These are phyloP conservation scores for Candida chauliodis DNA, from an alignment of 805 yeast species.

Conservation along the genomic window DNA sequence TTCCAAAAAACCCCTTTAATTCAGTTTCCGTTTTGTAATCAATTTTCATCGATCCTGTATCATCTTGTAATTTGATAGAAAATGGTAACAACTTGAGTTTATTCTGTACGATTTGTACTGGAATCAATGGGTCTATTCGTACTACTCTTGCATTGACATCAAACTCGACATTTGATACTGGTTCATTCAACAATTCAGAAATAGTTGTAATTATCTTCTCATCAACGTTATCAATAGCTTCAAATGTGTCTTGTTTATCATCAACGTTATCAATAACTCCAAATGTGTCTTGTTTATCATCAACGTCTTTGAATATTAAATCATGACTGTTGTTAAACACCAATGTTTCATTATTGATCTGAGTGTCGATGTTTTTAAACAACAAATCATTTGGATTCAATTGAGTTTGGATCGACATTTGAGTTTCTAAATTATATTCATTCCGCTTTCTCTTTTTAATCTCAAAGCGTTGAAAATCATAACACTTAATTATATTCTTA, in stretches of 20 bases:
- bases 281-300: no score
- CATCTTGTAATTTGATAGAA: slow-evolving; percentile 19
- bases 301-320: no score
- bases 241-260: no score
- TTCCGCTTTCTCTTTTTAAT: neutral
- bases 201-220: no score
- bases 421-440: slow-evolving; percentile 2
- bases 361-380: neutral
- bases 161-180: neutral
- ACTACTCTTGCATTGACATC: neutral
- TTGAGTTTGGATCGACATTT: neutral
- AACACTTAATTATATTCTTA: neutral
- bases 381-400: neutral
- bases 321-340: no score
- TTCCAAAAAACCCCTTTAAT: slow-evolving; percentile 22
- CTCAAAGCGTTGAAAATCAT: slow-evolving; percentile 2
- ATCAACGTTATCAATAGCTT: no score
- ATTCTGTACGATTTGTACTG: slow-evolving; percentile 10
- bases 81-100: slow-evolving; percentile 25
- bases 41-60: no score
- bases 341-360: no score
- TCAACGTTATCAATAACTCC: no score
- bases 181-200: neutral
- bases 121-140: neutral
- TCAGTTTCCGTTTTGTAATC: slow-evolving; percentile 23